Evolutionary conservation across 441 rosid genomes (phyloP).

Genomic region (Populus trichocarpa): DNA sequence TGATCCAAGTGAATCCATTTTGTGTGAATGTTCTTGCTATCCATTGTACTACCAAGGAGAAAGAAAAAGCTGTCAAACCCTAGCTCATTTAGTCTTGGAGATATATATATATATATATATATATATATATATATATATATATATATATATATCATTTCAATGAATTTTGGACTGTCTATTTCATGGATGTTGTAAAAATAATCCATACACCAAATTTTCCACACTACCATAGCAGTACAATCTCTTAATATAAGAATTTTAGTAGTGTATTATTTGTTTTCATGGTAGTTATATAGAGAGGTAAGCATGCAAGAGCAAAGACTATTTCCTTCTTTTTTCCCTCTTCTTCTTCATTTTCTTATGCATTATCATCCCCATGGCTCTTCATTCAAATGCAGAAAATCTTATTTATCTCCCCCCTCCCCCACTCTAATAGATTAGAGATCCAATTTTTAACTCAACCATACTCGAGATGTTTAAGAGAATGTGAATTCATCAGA

Average conservation of each 20-base stretch:
- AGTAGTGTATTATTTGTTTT: neutral
- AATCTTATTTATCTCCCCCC: neutral
- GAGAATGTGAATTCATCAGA: slow-evolving; percentile 33
- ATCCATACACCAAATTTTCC: neutral
- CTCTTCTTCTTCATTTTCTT: neutral
- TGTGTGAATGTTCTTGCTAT: neutral
- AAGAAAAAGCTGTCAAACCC: neutral
- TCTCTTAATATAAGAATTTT: neutral
- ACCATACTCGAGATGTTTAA: neutral
- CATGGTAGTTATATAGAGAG: neutral
- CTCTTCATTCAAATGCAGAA: neutral
- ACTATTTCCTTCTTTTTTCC: neutral
- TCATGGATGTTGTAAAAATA: neutral
- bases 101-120: too few species aligned
- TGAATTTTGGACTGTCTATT: neutral
- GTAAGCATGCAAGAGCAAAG: neutral
- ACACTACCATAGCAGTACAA: neutral
- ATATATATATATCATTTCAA: neutral
- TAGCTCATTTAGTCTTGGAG: neutral
- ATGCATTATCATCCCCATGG: neutral
- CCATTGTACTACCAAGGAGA: neutral
- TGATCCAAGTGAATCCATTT: too few species aligned
- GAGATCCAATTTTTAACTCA: neutral
- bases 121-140: too few species aligned
- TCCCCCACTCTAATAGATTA: neutral